Conservation (phyloP, 2,329 filamentous ascomycete genomes). For the Aureobasidium melanogenum region DNA sequence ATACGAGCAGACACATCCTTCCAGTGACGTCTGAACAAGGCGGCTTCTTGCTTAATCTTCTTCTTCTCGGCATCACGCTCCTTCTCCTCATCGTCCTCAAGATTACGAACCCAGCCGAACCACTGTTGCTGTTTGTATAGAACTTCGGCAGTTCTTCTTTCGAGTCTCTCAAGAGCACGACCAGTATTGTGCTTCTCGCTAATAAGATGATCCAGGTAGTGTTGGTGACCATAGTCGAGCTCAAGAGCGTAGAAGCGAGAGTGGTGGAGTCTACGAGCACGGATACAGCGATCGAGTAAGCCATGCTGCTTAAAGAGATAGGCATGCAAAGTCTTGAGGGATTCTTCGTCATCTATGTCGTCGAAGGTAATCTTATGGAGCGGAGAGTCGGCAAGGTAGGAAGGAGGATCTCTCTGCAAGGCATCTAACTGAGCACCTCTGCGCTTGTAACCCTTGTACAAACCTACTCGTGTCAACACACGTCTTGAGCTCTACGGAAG, state of each 20-base stretch:
- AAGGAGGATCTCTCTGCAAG: conserved; percentile 27
- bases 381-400: conserved; percentile 29
- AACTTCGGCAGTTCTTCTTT: conserved; percentile 34
- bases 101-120: conserved; percentile 25
- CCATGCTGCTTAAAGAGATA: conserved; percentile 32
- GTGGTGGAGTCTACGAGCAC: conserved; percentile 35
- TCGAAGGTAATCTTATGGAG: conserved; percentile 34
- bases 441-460: conserved; percentile 43
- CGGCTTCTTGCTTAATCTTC: conserved; percentile 41
- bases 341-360: conserved; percentile 28
- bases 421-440: conserved; percentile 38
- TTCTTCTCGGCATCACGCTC: conserved; percentile 40
- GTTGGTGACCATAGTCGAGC: conserved; percentile 36
- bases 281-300: conserved; percentile 33
- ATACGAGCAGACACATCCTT: conserved; percentile 36
- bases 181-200: conserved; percentile 30
- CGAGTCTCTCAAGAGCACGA: conserved; percentile 35
- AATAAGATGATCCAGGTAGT: conserved; percentile 31
- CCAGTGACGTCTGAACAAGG: conserved; percentile 40
- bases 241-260: conserved; percentile 35
- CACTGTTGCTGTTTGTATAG: conserved; percentile 40
- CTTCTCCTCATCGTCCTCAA: conserved; percentile 40
- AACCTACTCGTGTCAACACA: conserved; percentile 18
- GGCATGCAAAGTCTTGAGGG: conserved; percentile 31
- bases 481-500: neutral